Percentiles rank a stretch among this genome's conserved stretches.
Evolutionary conservation across 2,329 filamentous ascomycete genomes (phyloP).

Genomic region (Aspergillus sp.): DNA sequence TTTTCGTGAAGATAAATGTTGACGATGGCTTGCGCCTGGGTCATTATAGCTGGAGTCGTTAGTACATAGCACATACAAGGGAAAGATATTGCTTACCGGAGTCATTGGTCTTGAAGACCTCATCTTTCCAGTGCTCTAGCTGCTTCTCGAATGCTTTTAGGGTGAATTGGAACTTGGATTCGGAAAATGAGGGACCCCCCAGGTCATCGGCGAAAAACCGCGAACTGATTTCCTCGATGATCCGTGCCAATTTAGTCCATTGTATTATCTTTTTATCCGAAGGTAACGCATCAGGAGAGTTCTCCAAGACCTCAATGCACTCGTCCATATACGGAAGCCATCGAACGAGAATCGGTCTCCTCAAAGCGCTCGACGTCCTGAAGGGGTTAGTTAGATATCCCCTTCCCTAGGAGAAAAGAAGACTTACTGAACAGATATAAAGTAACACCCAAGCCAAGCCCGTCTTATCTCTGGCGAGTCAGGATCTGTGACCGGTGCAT

Average conservation of each 20-base stretch:
- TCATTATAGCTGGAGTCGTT: conserved; percentile 54
- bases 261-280: conserved; percentile 58
- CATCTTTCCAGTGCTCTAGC: conserved; percentile 58
- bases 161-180: conserved; percentile 64
- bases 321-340: conserved; percentile 66
- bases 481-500: conserved; percentile 41
- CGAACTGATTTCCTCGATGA: conserved; percentile 67
- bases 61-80: conserved; percentile 5
- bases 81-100: conserved; percentile 51
- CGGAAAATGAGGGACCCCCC: conserved; percentile 53
- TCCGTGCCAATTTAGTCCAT: conserved; percentile 58
- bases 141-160: conserved; percentile 66
- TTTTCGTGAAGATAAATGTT: conserved; percentile 76
- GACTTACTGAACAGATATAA: conserved; percentile 56
- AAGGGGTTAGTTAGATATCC: conserved; percentile 3
- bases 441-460: conserved; percentile 63
- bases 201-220: conserved; percentile 69
- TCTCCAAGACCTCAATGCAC: conserved; percentile 58
- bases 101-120: conserved; percentile 54
- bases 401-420: not conserved
- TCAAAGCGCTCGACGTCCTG: conserved; percentile 59
- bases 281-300: conserved; percentile 55
- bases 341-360: conserved; percentile 58
- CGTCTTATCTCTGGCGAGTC: conserved; percentile 58
- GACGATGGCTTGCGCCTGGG: conserved; percentile 64